Evolutionary conservation across 805 yeast genomes (phyloP).

Genomic region (Barnettozyma salicaria): DNA sequence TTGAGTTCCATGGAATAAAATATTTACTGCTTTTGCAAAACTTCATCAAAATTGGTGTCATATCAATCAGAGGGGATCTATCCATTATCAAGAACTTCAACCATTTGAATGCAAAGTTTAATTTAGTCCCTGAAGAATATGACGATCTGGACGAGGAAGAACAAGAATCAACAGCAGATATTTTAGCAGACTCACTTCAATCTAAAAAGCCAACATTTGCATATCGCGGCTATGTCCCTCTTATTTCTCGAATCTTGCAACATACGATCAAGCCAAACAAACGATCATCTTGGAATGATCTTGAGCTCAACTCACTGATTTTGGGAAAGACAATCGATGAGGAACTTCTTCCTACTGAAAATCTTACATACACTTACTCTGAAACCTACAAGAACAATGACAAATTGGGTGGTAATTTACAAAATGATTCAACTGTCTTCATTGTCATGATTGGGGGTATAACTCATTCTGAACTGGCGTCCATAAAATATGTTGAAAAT

Average conservation of each 20-base stretch:
- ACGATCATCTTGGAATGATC: constrained; percentile 34
- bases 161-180: constrained; percentile 2
- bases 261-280: constrained; percentile 39
- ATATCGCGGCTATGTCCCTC: constrained; percentile 79
- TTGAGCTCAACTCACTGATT: constrained; percentile 31
- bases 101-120: constrained; percentile 35
- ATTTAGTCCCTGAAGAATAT: constrained; percentile 41
- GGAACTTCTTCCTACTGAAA: constrained; percentile 14
- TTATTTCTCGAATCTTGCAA: constrained; percentile 64
- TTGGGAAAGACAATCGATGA: constrained; percentile 33
- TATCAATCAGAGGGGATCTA: constrained; percentile 28
- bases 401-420: constrained; percentile 17
- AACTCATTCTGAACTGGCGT: constrained; percentile 77
- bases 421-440: constrained; percentile 29
- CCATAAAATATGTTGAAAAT: constrained; percentile 55
- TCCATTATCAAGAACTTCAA: constrained; percentile 31
- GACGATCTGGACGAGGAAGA: constrained; percentile 9
- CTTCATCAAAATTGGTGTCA: constrained; percentile 43
- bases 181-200: constrained; percentile 13
- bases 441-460: constrained; percentile 76
- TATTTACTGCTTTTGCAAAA: constrained; percentile 42
- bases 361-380: constrained; percentile 8
- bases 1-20: constrained; percentile 60
- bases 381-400: constrained; percentile 9
- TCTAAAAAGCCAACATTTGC: constrained; percentile 54